Conservation (phyloP, 305 asterid genomes). For the Fraxinus floribunda region DNA sequence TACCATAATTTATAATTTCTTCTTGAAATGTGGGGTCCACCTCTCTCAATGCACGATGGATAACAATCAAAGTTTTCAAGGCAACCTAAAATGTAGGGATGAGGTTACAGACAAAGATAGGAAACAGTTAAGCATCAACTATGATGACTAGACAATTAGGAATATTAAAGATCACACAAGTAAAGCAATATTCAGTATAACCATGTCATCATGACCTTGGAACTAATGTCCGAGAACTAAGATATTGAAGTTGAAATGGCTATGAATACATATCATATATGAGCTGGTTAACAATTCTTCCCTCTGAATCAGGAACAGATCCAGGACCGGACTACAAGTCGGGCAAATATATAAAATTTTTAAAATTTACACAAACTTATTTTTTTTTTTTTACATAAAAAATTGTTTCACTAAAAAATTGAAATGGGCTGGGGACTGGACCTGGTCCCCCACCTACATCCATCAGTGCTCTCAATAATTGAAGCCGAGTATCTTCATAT, state of each 20-base stretch:
- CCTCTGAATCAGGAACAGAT: neutral
- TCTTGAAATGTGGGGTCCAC: slow-evolving; percentile 97
- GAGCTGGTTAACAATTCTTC: neutral
- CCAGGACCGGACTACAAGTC: too few relatives aligned
- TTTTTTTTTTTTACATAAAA: too few relatives aligned
- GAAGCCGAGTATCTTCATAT: neutral
- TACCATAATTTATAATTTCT: slow-evolving; percentile 79
- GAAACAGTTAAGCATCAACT: neutral
- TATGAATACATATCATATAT: neutral
- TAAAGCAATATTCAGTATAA: neutral
- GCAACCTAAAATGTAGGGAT: slow-evolving; percentile 60
- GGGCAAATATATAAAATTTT: too few relatives aligned
- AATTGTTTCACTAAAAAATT: too few relatives aligned
- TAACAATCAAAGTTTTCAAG: slow-evolving; percentile 83
- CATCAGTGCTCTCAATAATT: neutral
- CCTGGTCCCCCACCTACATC: too few relatives aligned
- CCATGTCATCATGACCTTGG: neutral
- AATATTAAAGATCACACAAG: neutral
- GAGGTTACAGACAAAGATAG: neutral
- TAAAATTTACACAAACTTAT: neutral
- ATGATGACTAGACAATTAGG: neutral
- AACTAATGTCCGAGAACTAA: neutral
- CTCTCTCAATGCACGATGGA: slow-evolving; percentile 96
- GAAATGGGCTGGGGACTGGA: neutral
- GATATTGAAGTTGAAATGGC: neutral